phyloP scores from a whole-genome alignment of 169 alveolate species.

The Plasmodium fragile region DNA sequence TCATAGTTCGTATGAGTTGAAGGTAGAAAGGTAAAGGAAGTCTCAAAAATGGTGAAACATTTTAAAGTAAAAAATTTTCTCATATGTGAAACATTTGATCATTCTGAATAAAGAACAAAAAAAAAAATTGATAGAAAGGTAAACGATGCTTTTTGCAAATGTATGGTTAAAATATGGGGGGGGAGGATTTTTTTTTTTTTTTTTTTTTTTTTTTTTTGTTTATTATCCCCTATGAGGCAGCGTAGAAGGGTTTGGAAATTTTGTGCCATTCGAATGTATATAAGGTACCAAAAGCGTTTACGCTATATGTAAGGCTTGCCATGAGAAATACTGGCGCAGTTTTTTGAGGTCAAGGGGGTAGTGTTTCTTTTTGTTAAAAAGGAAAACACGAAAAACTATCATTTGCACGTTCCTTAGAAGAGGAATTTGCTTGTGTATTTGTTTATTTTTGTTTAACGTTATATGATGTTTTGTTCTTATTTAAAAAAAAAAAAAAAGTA shows the following conservation, averaged over 20 bases:
- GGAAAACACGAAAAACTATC: not conserved
- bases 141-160: not conserved
- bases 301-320: not conserved
- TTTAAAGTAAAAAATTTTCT: not conserved
- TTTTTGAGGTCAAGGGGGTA: not conserved
- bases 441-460: not conserved
- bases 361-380: not conserved
- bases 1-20: not conserved
- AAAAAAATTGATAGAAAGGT: too few relatives aligned
- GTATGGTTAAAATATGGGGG: not conserved
- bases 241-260: not conserved
- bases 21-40: not conserved
- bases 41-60: not conserved
- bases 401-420: not conserved
- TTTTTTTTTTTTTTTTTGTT: not conserved
- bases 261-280: not conserved
- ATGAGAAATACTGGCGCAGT: not conserved
- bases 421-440: not conserved
- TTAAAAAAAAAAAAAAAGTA: not conserved
- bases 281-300: not conserved
- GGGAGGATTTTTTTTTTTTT: not conserved
- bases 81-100: not conserved
- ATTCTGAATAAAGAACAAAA: not conserved
- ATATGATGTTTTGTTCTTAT: not conserved
- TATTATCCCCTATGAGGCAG: not conserved